Evolutionary conservation across 2,329 filamentous ascomycete species (phyloP), one percentile per base, ranked within the genome.

Genomic region (Decorospora gaudefroyi): DNA sequence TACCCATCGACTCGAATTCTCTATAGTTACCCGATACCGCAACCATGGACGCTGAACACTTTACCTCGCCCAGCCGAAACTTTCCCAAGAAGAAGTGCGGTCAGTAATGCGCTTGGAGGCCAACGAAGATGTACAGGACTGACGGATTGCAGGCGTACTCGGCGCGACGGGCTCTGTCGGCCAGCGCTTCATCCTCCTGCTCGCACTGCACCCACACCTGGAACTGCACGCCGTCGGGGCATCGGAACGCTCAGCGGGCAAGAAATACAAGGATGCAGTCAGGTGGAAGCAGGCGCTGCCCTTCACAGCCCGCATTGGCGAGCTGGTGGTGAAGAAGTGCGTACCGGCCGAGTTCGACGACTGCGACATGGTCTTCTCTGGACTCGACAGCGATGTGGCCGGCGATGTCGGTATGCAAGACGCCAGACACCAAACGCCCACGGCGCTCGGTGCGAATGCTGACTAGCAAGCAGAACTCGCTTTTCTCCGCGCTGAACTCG

Each of bases 141-240:
- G 26, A 63, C 42, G 29, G 35, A 36, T 46, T 46, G 27, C 51
- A 78, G 76, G 74, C 51, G 90, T 96, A 45, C 82, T 96, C 43
- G 91, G 92, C 61, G 89, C 87, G 73, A 97, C 92, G 21, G 93
- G 93, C 67, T 95, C 90, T 23, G 92, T 97, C 10, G 92, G 92
- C 61, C 90, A 96, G 74, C 85, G 93, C 64, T 97, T 97, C 72
- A 93, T 97, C 68, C 85, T 96, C 22, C 83, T 97, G 38, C 86
- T 97, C 52, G 85, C 88, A 30, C 81, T 90, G 41, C 92, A 97
- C 74, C 91, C 92, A 11, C 82, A 87, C 71, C 88, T 97, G 63
- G 83, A 84, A 53, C 84, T 97, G 45, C 87, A 93, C 55, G 90
- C 90, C 46, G 83, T 97, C 35, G 93, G 93, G 53, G 93, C 93